Evolutionary conservation across 306 rosid genomes (phyloP), one percentile per base, ranked within the genome.

Genomic region (Senna siamea): DNA sequence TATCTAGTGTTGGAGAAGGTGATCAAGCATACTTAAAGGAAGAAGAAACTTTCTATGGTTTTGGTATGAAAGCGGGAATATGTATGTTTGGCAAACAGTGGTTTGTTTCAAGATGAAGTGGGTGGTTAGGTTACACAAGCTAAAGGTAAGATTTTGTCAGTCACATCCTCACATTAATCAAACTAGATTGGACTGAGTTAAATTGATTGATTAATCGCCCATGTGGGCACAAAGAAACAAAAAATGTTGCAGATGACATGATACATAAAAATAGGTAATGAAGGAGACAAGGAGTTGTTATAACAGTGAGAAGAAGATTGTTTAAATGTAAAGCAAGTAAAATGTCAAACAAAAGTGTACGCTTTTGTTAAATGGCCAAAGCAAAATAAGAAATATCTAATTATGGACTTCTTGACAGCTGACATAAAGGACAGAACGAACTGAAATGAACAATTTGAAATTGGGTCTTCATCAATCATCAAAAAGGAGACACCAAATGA

Each of bases 381-480:
- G n/a, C n/a, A n/a, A 62, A 12, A 41, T 20, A 40, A 38, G n/a
- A 61, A 37, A 62, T 17, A 19, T 6, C 17, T 17, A 63, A 4
- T 18, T 38, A 2, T 41, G 8, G 17, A 17, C 41, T 22, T 35
- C 30, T 62, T 4, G 19, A 22, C 69, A 64, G 28, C 53, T 20
- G 18, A 23, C 30, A 40, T 26, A 64, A 5, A 66, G 56, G 44
- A 66, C 56, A 66, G 23, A 34, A 50, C 19, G 5, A 32, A 69
- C 47, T 10, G 61, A 19, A 34, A 52, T 20, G 19, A 41, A 54
- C 44, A 37, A 18, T 35, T 63, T 7, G 58, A 70, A 74, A 53
- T 17, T 8, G 52, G 66, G 69, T 72, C 37, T 43, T 1, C 8
- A 43, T 53, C 15, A 73, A 77, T 77, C 48, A 19, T 62, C 0